Evolutionary conservation across 1,139 yeast species (phyloP).

Genomic region (Hyphopichia buzzinii): DNA sequence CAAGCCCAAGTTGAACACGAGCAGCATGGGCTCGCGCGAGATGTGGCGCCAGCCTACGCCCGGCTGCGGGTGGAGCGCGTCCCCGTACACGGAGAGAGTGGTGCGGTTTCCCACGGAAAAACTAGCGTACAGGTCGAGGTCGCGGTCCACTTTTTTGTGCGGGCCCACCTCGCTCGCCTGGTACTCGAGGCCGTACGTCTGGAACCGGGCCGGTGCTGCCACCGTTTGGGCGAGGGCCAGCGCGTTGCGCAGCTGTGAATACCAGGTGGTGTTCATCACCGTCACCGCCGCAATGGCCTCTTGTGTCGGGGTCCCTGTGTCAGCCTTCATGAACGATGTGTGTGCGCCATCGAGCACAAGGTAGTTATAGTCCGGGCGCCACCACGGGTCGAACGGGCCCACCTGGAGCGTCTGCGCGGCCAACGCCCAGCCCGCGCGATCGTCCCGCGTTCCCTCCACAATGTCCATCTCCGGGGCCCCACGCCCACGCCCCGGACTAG

Average conservation of each 20-base stretch:
- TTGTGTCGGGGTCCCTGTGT: slow-evolving; percentile 29
- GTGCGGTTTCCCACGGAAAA: slow-evolving; percentile 21
- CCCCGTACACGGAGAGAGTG: slow-evolving; percentile 21
- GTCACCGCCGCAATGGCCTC: slow-evolving; percentile 30
- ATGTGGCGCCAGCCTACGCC: slow-evolving; percentile 27
- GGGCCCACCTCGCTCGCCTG: slow-evolving; percentile 9
- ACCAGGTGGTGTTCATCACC: slow-evolving; percentile 22
- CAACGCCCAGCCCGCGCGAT: slow-evolving; percentile 12
- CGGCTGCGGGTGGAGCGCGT: slow-evolving; percentile 26
- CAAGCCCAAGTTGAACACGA: slow-evolving; percentile 27
- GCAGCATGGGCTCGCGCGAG: slow-evolving; percentile 29
- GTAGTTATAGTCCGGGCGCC: slow-evolving; percentile 30
- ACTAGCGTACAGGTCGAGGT: slow-evolving; percentile 19
- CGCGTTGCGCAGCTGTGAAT: slow-evolving; percentile 12
- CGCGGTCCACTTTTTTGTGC: too few relatives aligned
- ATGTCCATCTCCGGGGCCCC: slow-evolving; percentile 37
- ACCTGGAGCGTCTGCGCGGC: slow-evolving; percentile 31
- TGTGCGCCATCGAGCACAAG: slow-evolving; percentile 17
- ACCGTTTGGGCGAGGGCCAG: slow-evolving; percentile 8
- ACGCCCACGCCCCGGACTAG: slow-evolving; percentile 26
- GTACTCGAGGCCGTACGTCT: slow-evolving; percentile 25
- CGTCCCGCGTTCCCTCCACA: slow-evolving; percentile 25
- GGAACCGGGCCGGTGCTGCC: slow-evolving; percentile 14
- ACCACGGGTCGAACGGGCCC: slow-evolving; percentile 37
- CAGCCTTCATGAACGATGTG: slow-evolving; percentile 24